These are phyloP conservation scores for Digitaria exilis DNA, from an alignment of 202 grass and related monocot species.

Conservation along the genomic window DNA sequence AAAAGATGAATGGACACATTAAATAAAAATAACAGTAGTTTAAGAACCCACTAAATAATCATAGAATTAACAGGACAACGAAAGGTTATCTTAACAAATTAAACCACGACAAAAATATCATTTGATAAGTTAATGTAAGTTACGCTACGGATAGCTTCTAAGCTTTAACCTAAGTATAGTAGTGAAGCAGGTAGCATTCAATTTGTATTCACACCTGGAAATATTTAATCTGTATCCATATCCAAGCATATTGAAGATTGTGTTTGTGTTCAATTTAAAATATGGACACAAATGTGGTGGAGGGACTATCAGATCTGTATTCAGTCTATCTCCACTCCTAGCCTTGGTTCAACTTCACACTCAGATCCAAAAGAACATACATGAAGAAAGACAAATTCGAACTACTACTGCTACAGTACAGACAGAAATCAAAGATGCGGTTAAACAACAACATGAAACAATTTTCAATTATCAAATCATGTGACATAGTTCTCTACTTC, in stretches of 20 bases:
- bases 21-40: slow-evolving; percentile 11
- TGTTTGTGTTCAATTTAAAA: neutral
- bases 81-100: neutral
- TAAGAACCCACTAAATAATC: neutral
- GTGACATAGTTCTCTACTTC: neutral
- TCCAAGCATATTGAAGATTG: neutral
- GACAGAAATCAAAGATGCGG: neutral
- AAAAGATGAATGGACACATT: slow-evolving; percentile 29
- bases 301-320: neutral
- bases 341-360: neutral
- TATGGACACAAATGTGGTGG: neutral
- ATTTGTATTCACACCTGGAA: neutral
- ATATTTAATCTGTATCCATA: neutral
- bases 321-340: neutral
- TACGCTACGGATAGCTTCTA: slow-evolving; percentile 9
- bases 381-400: neutral
- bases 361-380: neutral
- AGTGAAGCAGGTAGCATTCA: neutral
- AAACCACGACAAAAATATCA: neutral
- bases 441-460: neutral
- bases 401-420: neutral
- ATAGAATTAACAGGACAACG: slow-evolving; percentile 5
- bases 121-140: neutral
- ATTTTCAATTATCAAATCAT: neutral
- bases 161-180: neutral